Evolutionary conservation across 139 green algal genomes (phyloP).

Genomic region (Haematococcus lacustris): DNA sequence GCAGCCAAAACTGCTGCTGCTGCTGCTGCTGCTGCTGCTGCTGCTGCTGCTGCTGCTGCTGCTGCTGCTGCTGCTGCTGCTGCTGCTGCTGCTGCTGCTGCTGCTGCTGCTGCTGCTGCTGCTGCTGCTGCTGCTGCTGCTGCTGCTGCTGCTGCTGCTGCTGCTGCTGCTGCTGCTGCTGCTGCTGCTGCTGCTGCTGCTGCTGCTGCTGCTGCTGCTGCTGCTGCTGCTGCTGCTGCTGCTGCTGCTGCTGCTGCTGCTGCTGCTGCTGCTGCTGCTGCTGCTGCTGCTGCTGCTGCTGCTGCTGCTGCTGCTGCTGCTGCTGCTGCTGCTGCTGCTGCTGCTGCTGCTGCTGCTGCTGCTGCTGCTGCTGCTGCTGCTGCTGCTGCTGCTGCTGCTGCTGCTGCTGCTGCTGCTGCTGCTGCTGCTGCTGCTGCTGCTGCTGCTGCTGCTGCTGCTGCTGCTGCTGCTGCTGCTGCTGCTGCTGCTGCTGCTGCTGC

Average conservation of each 20-base stretch:
- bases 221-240: slow-evolving; percentile 1
- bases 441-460: neutral
- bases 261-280: neutral
- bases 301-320: neutral
- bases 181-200: neutral
- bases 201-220: neutral
- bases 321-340: neutral
- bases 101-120: neutral
- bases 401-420: neutral
- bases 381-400: neutral
- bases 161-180: neutral
- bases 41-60: slow-evolving; percentile 1
- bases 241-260: slow-evolving; percentile 1
- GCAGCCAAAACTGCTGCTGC: too few species aligned
- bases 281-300: neutral
- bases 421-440: slow-evolving; percentile 6
- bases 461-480: neutral
- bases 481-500: neutral
- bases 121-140: slow-evolving; percentile 1
- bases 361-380: neutral
- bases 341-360: neutral
- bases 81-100: neutral
- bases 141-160: neutral
- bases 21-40: slow-evolving; percentile 3
- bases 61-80: slow-evolving; percentile 2